Evolutionary conservation across 345 rosid genomes (phyloP), one percentile per base, ranked within the genome.

Genomic region (Luvunga scandens): DNA sequence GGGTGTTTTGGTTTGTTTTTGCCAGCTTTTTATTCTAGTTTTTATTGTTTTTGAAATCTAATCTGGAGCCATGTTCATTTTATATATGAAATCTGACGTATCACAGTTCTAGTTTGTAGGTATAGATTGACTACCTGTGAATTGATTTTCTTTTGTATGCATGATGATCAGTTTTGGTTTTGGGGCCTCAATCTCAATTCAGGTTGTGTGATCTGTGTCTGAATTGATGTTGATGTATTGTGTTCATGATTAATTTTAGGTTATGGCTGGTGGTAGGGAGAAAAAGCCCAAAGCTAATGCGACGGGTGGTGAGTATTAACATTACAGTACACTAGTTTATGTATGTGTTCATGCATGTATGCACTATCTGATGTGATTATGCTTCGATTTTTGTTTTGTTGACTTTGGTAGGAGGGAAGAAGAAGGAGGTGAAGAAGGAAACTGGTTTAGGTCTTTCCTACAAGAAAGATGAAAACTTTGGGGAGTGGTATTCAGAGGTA

Each of bases 401-500:
- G 74, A 59, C 34, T 10, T 34, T 30, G 24, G 67, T 30, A 82
- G 90, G 88, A 45, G 98, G 94, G 48, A 93, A 88, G 83, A 95
- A 90, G 93, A 95, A 95, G 89, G 97, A 92, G 60, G 97, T 95
- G 80, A 95, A 95, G 91, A 92, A 95, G 82, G 99, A 93, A 84
- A 95, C 98, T 33, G 90, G 98, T 42, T 86, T 95, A 22, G 98
- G 99, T 6, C 96, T 95, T 59, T 87, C 96, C 45, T 69, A 80
- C 69, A 89, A 85, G 84, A 95, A 95, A 83, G 98, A 95, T 64
- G 98, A 90, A 61, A 92, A 92, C 81, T 95, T 95, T 16, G 98
- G 99, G 25, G 98, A 95, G 72, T 95, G 99, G 99, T 93, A 95
- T 79, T 91, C 96, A 5, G 97, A 95, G 94, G 99, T 93, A 86